phyloP scores from a whole-genome alignment of 805 yeast genomes.

The Kazachstania viticola region DNA sequence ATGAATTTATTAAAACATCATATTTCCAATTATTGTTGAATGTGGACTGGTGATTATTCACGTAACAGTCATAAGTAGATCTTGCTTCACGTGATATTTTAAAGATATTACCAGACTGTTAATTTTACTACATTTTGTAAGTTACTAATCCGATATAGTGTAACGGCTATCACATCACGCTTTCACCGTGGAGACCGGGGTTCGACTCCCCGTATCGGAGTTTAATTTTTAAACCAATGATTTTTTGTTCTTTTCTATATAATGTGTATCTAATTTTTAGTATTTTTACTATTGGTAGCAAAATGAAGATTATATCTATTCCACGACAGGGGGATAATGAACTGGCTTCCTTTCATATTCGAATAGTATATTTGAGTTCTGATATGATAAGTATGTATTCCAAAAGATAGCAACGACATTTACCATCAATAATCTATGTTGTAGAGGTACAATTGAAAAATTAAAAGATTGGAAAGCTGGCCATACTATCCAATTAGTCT shows the following conservation, averaged over 20 bases:
- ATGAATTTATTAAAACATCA: too few species aligned
- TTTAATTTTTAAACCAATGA: too few species aligned
- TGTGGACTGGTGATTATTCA: too few species aligned
- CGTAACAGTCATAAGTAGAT: too few species aligned
- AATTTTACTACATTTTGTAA: too few species aligned
- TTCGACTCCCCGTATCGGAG: constrained; percentile 11
- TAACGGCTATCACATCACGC: constrained; percentile 11
- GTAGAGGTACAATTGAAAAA: constrained; percentile 64
- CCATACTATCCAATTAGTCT: constrained; percentile 81
- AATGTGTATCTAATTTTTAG: too few species aligned
- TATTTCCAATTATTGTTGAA: too few species aligned
- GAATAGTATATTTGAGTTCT: constrained; percentile 33
- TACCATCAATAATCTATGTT: constrained; percentile 54
- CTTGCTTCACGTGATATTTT: too few species aligned
- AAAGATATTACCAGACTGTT: too few species aligned
- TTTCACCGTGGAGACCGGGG: constrained; percentile 11
- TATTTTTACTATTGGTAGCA: neutral
- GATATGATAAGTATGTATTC: constrained; percentile 67
- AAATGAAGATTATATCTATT: constrained; percentile 11
- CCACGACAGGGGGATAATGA: constrained; percentile 31
- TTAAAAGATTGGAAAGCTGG: constrained; percentile 75
- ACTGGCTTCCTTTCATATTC: constrained; percentile 19
- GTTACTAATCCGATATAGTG: constrained; percentile 7
- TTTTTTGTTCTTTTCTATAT: too few species aligned
- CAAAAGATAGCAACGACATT: constrained; percentile 66